Evolutionary conservation across 2,329 filamentous ascomycete genomes (phyloP).

Genomic region (Penicillium verrucosum): DNA sequence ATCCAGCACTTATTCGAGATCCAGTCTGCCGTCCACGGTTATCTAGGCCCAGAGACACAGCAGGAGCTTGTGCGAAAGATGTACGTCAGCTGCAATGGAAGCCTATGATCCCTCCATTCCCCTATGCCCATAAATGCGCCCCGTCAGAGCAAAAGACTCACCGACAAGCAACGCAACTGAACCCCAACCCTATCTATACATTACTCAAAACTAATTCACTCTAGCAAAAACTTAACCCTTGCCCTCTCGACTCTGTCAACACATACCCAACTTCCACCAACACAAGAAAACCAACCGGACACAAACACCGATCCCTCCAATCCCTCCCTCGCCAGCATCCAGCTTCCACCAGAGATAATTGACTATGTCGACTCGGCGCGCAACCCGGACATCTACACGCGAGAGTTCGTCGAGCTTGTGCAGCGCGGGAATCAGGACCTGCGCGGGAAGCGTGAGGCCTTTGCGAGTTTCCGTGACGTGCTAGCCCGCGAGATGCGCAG

Average conservation of each 20-base stretch:
- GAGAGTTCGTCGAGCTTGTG: constrained; percentile 63
- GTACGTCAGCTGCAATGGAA: constrained; percentile 33
- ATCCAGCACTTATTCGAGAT: constrained; percentile 62
- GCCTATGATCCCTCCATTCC: not conserved
- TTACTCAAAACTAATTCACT: constrained; percentile 1
- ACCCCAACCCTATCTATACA: not conserved
- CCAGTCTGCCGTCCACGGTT: constrained; percentile 57
- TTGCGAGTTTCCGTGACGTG: constrained; percentile 57
- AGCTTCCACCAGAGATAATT: constrained; percentile 60
- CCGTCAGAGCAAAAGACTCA: not conserved
- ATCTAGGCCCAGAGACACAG: constrained; percentile 56
- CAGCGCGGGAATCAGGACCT: constrained; percentile 62
- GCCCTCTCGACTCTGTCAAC: constrained; percentile 53
- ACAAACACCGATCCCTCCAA: constrained; percentile 34
- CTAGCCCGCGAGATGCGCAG: constrained; percentile 57
- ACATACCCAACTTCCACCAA: constrained; percentile 32
- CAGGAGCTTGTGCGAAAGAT: constrained; percentile 58
- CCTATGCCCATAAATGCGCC: not conserved
- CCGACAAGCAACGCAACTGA: not conserved
- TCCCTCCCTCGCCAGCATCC: constrained; percentile 49
- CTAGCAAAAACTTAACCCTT: constrained; percentile 51
- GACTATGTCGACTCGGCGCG: constrained; percentile 61
- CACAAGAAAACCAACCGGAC: constrained; percentile 20
- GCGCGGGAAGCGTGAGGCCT: constrained; percentile 60
- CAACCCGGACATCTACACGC: constrained; percentile 65